Percentiles rank a stretch among this genome's conserved stretches.
Conservation (phyloP, 2,329 filamentous ascomycete species). For the Colletotrichum sp. region DNA sequence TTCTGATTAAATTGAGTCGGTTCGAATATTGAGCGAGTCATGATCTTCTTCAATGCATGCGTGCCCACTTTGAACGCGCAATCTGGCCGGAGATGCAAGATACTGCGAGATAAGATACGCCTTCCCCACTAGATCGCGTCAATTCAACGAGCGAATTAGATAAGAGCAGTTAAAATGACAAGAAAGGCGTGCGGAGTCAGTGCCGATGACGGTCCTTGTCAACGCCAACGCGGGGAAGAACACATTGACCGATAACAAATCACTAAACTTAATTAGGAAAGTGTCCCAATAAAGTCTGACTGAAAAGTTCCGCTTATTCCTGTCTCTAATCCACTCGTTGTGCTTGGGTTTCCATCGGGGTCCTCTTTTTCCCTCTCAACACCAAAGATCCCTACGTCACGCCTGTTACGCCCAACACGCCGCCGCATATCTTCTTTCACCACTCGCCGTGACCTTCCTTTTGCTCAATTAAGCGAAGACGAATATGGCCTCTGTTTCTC, state of each 20-base stretch:
- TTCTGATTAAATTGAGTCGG: neutral
- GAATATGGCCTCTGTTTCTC: neutral
- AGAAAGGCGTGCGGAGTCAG: neutral
- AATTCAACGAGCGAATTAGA: neutral
- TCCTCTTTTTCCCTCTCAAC: constrained; percentile 6
- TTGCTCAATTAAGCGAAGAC: neutral
- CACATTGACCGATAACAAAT: neutral
- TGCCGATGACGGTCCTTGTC: neutral
- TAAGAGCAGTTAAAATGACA: neutral
- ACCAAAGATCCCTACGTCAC: neutral
- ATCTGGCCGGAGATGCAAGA: neutral
- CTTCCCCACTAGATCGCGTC: neutral
- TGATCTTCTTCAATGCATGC: neutral
- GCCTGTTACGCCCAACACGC: constrained; percentile 12
- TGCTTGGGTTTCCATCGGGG: neutral
- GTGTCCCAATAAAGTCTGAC: neutral
- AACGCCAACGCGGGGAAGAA: neutral
- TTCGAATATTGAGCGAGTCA: neutral
- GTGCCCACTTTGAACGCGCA: neutral
- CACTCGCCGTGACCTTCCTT: neutral
- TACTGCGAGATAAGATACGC: neutral
- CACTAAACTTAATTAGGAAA: neutral
- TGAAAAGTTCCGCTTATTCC: constrained; percentile 3
- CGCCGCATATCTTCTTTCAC: neutral
- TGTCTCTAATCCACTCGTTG: neutral